phyloP scores from a whole-genome alignment of 768 basidiomycete genomes.

The Rhizopogon vulgaris region DNA sequence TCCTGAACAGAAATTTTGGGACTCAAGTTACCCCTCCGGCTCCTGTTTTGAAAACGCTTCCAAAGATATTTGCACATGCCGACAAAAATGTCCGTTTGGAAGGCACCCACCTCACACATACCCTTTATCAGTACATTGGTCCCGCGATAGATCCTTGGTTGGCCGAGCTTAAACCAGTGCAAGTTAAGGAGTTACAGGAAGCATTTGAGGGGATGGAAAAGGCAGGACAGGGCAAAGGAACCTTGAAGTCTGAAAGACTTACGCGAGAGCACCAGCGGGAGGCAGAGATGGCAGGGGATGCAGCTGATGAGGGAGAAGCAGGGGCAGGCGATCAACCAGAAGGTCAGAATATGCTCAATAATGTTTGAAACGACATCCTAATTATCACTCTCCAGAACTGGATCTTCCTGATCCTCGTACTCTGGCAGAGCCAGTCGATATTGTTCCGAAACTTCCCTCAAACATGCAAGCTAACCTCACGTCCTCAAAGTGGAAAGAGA shows the following conservation, averaged over 20 bases:
- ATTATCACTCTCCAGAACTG: slow-evolving; percentile 30
- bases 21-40: slow-evolving; percentile 65
- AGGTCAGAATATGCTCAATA: slow-evolving; percentile 31
- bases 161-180: slow-evolving; percentile 90
- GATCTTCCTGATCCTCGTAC: slow-evolving; percentile 69
- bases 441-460: slow-evolving; percentile 68
- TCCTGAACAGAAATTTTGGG: slow-evolving; percentile 63
- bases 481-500: slow-evolving; percentile 98
- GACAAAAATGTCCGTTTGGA: slow-evolving; percentile 96
- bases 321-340: slow-evolving; percentile 45
- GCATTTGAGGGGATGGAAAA: slow-evolving; percentile 79
- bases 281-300: slow-evolving; percentile 39
- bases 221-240: slow-evolving; percentile 81
- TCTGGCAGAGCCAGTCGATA: slow-evolving; percentile 76
- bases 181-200: slow-evolving; percentile 93
- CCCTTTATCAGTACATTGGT: slow-evolving; percentile 84
- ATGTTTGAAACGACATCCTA: background rate
- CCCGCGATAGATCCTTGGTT: slow-evolving; percentile 78
- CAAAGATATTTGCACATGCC: slow-evolving; percentile 91
- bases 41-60: slow-evolving; percentile 77
- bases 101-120: slow-evolving; percentile 69
- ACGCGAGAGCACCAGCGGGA: slow-evolving; percentile 78
- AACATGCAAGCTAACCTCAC: slow-evolving; percentile 69
- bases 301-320: slow-evolving; percentile 28
- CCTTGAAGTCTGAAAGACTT: slow-evolving; percentile 68